Percentiles rank a stretch among this genome's conserved stretches.
phyloP scores from a whole-genome alignment of 331 rosid species.

The Quercus phellos region DNA sequence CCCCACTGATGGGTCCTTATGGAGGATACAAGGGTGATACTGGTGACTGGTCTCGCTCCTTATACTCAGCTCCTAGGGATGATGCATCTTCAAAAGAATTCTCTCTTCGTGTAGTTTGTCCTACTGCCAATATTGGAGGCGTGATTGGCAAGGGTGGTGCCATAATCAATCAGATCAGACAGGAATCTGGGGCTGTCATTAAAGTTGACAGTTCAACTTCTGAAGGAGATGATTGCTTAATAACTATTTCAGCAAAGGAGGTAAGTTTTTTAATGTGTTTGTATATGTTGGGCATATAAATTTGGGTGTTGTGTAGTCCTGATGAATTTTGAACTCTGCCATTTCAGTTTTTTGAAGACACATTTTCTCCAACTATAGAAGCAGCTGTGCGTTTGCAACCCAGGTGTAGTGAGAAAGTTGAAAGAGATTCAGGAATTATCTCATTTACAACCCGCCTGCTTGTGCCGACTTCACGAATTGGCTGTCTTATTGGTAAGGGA shows the following conservation, averaged over 20 bases:
- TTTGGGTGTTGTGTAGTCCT: conserved; percentile 4
- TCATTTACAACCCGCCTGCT: conserved; percentile 90
- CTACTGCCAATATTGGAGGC: conserved; percentile 85
- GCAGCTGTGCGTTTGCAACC: conserved; percentile 97
- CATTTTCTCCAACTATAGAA: conserved; percentile 73
- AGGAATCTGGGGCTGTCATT: conserved; percentile 88
- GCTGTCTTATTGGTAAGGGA: conserved; percentile 98
- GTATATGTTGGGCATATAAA: background rate
- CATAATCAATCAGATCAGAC: conserved; percentile 90
- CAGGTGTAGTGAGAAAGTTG: conserved; percentile 89
- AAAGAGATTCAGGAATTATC: conserved; percentile 93
- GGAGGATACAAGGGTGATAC: conserved; percentile 86
- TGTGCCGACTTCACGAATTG: conserved; percentile 89
- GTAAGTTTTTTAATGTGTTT: conserved; percentile 28
- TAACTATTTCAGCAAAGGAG: conserved; percentile 89
- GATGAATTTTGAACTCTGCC: conserved; percentile 14
- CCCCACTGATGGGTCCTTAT: conserved; percentile 73
- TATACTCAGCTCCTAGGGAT: conserved; percentile 91
- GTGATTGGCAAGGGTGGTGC: conserved; percentile 98
- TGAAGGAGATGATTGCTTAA: conserved; percentile 86
- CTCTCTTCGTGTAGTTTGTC: conserved; percentile 79
- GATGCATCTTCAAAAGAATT: conserved; percentile 81
- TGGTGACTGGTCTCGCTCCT: conserved; percentile 87
- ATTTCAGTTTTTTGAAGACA: conserved; percentile 77
- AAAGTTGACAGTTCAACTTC: conserved; percentile 91